phyloP scores from a whole-genome alignment of 148 eudicot species.

The Dianthus caryophyllus region DNA sequence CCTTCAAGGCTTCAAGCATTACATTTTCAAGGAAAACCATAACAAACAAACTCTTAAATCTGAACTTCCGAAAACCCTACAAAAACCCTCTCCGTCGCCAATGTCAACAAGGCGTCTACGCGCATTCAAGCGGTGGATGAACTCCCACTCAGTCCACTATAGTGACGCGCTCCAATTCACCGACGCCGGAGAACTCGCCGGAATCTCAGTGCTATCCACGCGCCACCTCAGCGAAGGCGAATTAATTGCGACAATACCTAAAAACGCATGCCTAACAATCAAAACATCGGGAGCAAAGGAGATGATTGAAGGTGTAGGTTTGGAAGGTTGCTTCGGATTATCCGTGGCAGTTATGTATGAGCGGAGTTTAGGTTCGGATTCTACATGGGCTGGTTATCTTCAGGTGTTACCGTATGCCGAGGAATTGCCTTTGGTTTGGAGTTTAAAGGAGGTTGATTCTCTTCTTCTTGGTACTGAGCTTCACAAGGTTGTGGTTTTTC shows the following conservation, averaged over 20 bases:
- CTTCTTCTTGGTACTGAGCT: constrained; percentile 81
- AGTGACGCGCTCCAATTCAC: constrained; percentile 56
- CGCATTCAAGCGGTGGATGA: constrained; percentile 88
- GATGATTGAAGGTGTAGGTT: constrained; percentile 47
- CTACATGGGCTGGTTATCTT: constrained; percentile 74
- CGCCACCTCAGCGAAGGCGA: constrained; percentile 60
- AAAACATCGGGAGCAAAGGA: constrained; percentile 50
- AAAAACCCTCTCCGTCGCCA: not conserved
- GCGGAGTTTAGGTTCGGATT: constrained; percentile 49
- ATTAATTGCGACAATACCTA: constrained; percentile 73
- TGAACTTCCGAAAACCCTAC: not conserved
- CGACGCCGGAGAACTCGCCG: constrained; percentile 20
- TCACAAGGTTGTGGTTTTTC: constrained; percentile 51
- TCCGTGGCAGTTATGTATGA: constrained; percentile 83
- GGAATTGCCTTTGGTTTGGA: constrained; percentile 72
- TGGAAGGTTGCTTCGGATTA: constrained; percentile 57
- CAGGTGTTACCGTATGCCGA: constrained; percentile 53
- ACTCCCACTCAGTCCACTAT: constrained; percentile 36
- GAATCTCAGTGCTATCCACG: constrained; percentile 45
- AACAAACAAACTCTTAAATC: too few species aligned
- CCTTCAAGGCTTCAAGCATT: too few species aligned
- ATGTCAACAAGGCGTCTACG: constrained; percentile 42
- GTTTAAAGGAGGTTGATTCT: constrained; percentile 46
- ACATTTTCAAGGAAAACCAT: too few species aligned
- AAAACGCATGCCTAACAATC: constrained; percentile 58